A percentile compares a stretch with the other conserved stretches of the same genome.
Evolutionary conservation across 495 filamentous ascomycete species (phyloP).

Genomic region (Bacidia rubella): DNA sequence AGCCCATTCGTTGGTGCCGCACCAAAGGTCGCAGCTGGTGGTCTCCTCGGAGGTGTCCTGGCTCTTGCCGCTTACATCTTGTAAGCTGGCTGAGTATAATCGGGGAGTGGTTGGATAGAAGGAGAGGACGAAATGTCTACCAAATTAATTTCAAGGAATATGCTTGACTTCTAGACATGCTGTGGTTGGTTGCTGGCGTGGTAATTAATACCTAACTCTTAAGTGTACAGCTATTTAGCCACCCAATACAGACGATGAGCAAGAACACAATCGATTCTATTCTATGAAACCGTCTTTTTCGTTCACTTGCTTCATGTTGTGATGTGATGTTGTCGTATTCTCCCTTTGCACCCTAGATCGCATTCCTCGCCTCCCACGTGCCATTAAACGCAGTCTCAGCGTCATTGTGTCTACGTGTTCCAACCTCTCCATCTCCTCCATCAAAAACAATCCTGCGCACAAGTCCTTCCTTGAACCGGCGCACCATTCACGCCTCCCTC

Average conservation of each 20-base stretch:
- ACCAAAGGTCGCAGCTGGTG: conserved; percentile 21
- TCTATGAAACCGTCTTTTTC: neutral
- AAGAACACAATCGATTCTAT: conserved; percentile 8
- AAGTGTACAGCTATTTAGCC: neutral
- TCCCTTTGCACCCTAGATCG: neutral
- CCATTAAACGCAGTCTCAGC: too few relatives aligned
- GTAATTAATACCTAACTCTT: too few relatives aligned
- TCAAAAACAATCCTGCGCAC: too few relatives aligned
- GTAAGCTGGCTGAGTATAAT: conserved; percentile 19
- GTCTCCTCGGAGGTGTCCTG: conserved; percentile 22
- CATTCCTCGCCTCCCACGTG: neutral
- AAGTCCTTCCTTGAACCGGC: too few relatives aligned
- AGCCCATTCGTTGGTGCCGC: conserved; percentile 18
- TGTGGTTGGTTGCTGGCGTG: neutral
- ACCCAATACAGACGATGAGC: neutral
- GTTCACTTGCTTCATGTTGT: neutral
- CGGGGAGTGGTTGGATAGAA: neutral
- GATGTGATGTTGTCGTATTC: neutral
- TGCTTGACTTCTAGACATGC: neutral
- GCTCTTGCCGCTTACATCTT: conserved; percentile 29
- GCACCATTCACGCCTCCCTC: too few relatives aligned
- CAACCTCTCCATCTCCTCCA: too few relatives aligned
- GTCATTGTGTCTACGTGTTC: too few relatives aligned
- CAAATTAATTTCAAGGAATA: neutral
- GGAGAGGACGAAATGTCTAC: neutral